Conservation (phyloP, 1,139 yeast genomes). For the Suhomyces terraborum region DNA sequence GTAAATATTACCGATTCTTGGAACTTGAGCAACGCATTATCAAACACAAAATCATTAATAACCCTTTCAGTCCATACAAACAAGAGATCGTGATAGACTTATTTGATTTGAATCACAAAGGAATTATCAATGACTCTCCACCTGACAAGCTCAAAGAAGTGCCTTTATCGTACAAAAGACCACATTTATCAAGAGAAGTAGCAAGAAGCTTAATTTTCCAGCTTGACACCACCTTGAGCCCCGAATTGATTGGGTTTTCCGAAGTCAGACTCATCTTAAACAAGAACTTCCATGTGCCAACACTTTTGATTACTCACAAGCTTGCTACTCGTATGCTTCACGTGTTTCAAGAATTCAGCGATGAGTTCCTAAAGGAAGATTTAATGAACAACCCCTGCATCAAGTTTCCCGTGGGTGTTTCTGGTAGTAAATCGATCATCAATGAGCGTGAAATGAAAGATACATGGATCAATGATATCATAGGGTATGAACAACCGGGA, state of each 20-base stretch:
- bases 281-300: conserved; percentile 27
- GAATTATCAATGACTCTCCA: conserved; percentile 35
- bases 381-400: conserved; percentile 21
- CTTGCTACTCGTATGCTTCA: conserved; percentile 28
- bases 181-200: conserved; percentile 46
- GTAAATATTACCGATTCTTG: conserved; percentile 72
- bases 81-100: conserved; percentile 62
- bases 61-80: conserved; percentile 46
- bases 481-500: conserved; percentile 15
- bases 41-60: conserved; percentile 50
- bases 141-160: conserved; percentile 21
- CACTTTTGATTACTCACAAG: conserved; percentile 30
- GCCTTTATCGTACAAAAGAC: conserved; percentile 54
- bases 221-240: conserved; percentile 33
- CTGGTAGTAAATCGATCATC: conserved; percentile 32
- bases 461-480: conserved; percentile 37
- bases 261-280: conserved; percentile 37
- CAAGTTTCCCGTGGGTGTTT: conserved; percentile 29
- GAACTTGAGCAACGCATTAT: conserved; percentile 73
- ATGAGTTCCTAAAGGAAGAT: conserved; percentile 25
- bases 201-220: conserved; percentile 58
- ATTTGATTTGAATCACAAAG: conserved; percentile 48
- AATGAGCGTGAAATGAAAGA: conserved; percentile 41
- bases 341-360: conserved; percentile 28
- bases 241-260: conserved; percentile 17